phyloP scores from a whole-genome alignment of 768 basidiomycete genomes.

The Rhizopogon roseolus region DNA sequence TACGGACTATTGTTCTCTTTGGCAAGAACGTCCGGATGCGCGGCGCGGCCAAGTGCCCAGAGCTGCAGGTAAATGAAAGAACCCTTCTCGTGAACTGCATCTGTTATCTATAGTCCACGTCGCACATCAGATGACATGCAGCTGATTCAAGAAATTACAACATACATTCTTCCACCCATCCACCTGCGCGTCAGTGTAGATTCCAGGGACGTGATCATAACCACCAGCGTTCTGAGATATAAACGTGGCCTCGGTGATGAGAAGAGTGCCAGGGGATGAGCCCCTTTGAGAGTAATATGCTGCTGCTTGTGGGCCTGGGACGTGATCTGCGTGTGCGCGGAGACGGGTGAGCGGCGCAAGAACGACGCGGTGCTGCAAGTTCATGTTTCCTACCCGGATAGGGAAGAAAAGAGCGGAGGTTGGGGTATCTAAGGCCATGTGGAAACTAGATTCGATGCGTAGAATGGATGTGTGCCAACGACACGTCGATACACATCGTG shows the following conservation, averaged over 20 bases:
- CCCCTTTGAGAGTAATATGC: slow-evolving; percentile 48
- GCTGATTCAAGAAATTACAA: not conserved
- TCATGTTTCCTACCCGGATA: slow-evolving; percentile 35
- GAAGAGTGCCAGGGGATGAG: slow-evolving; percentile 43
- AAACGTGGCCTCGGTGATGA: slow-evolving; percentile 54
- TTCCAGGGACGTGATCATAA: slow-evolving; percentile 49
- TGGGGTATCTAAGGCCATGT: not conserved
- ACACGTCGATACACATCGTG: no score
- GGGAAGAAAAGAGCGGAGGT: slow-evolving; percentile 38
- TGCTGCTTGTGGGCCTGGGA: slow-evolving; percentile 31
- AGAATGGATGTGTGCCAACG: no score
- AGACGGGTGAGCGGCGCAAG: slow-evolving; percentile 49
- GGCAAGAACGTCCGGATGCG: slow-evolving; percentile 26
- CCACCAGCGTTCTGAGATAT: slow-evolving; percentile 50
- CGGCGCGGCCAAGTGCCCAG: slow-evolving; percentile 50
- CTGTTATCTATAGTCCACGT: slow-evolving; percentile 38
- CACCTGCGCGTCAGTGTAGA: slow-evolving; percentile 57
- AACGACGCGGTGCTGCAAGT: slow-evolving; percentile 46
- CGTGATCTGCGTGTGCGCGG: slow-evolving; percentile 33
- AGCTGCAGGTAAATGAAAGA: slow-evolving; percentile 43
- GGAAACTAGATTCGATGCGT: no score
- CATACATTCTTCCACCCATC: slow-evolving; percentile 43
- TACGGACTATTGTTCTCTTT: slow-evolving; percentile 27
- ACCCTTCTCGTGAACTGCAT: slow-evolving; percentile 51
- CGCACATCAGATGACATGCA: not conserved